phyloP scores from a whole-genome alignment of 1,284 basidiomycete genomes.

The Anthracocystis walkeri region DNA sequence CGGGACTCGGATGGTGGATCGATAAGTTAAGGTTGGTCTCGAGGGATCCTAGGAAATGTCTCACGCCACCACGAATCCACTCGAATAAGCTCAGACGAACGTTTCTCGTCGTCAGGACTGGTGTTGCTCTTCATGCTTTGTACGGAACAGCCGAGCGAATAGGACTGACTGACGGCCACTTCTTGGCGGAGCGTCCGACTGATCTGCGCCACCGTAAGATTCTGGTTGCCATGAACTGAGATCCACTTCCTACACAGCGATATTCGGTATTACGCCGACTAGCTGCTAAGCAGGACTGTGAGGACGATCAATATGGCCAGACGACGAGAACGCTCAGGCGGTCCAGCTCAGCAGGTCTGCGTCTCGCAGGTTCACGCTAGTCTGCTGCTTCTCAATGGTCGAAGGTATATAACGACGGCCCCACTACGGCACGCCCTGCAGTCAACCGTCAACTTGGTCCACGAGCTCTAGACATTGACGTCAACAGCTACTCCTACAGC shows the following conservation, averaged over 20 bases:
- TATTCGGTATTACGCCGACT: neutral
- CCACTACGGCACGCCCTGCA: neutral
- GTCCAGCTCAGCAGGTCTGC: neutral
- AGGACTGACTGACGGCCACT: no score
- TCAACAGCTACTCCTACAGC: neutral
- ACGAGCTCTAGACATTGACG: neutral
- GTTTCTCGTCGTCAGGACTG: neutral
- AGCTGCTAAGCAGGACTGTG: neutral
- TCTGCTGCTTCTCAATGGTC: neutral
- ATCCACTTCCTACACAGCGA: neutral
- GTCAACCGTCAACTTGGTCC: neutral
- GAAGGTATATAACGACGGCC: conserved; percentile 1
- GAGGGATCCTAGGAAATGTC: neutral
- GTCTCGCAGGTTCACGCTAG: neutral
- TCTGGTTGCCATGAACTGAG: neutral
- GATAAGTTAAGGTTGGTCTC: neutral
- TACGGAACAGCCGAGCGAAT: no score
- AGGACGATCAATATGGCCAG: neutral
- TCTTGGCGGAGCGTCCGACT: no score
- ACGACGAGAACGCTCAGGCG: no score
- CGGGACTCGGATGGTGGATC: no score
- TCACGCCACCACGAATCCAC: conserved; percentile 1
- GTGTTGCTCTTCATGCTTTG: no score
- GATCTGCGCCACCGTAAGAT: no score
- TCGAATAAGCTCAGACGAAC: neutral